Base-by-base conservation (phyloP, 805 yeast genomes). In the Naumovozyma dairenensis region DNA sequence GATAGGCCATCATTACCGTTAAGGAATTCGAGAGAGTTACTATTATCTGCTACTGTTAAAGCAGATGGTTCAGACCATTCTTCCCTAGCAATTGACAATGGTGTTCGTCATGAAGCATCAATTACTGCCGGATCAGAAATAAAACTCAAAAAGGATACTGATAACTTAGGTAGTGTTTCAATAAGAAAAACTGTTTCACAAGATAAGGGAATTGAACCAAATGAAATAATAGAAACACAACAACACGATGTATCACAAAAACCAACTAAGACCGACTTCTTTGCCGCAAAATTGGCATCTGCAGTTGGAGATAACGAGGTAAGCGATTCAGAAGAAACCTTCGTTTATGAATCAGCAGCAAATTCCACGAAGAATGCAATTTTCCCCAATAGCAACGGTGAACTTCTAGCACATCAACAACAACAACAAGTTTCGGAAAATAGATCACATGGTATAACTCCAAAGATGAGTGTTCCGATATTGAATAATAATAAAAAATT, bases 221-320 rank as follows among this genome's bases (percentile, higher is more conserved):
- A 22, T 16, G 31, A 31, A 26, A 35, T 30, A 10, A 15, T 35
- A 20, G 43, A 49, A n/a, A 40, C 43, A 2, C 45, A 45, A 21
- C n/a, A n/a, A n/a, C n/a, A n/a, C n/a, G 42, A 45, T 6, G 20
- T 42, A 3, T 39, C 48, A 19, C 50, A 59, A 17, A 57, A 56
- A 15, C 51, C 58, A 3, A 76, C 94, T 6, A 72, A 86, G 50
- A 92, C 96, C 0, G 97, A 87, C 51, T 74, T 85, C 39, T 92
- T 92, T 57, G 97, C 96, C 7, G 96, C 97, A 0, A 82, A 80
- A 46, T 66, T 92, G 40, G 97, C 96, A 6, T 79, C 85, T 36
- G 97, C 97, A 1, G 93, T 89, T 4, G 94, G 81, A 42, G 95
- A 85, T 46, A 87, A 75, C 28, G 84, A 81, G 40, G 75, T 81